These are phyloP conservation scores for Grosmannia clavigera DNA, from an alignment of 2,329 filamentous ascomycete genomes.

Conservation along the genomic window DNA sequence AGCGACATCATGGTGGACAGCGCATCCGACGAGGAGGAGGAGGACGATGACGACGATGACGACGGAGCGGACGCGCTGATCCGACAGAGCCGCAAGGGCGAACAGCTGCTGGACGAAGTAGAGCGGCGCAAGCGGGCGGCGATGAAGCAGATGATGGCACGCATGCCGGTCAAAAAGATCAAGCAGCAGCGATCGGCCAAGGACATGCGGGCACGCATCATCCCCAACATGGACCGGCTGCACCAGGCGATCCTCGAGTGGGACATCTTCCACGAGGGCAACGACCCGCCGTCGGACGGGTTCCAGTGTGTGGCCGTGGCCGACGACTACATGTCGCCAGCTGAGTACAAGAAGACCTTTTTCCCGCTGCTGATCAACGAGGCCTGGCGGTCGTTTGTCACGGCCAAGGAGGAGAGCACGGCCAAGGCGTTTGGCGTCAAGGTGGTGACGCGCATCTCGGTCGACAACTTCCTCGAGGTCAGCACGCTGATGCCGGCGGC, in stretches of 20 bases:
- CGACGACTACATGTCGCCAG: conserved; percentile 62
- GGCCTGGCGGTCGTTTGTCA: conserved; percentile 90
- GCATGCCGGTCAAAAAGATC: conserved; percentile 71
- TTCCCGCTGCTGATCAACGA: conserved; percentile 82
- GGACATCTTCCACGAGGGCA: conserved; percentile 87
- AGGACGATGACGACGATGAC: conserved; percentile 55
- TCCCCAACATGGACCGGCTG: conserved; percentile 74
- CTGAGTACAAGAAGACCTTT: conserved; percentile 78
- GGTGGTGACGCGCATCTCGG: conserved; percentile 73
- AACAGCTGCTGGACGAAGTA: conserved; percentile 36
- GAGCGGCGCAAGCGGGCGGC: conserved; percentile 36
- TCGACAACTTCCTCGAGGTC: conserved; percentile 88
- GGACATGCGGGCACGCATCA: conserved; percentile 85
- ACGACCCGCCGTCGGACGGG: conserved; percentile 62
- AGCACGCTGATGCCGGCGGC: conserved; percentile 65
- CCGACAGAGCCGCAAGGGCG: conserved; percentile 31
- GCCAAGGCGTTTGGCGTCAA: conserved; percentile 78
- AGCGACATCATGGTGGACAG: conserved; percentile 87
- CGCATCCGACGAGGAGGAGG: conserved; percentile 46
- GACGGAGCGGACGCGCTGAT: conserved; percentile 40
- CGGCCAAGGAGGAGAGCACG: conserved; percentile 73
- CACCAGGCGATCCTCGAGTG: conserved; percentile 82
- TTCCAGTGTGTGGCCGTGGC: conserved; percentile 65
- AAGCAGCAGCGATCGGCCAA: conserved; percentile 72
- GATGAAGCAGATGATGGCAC: conserved; percentile 31